phyloP scores from a whole-genome alignment of 805 yeast genomes.

The Myxozyma neotropica region DNA sequence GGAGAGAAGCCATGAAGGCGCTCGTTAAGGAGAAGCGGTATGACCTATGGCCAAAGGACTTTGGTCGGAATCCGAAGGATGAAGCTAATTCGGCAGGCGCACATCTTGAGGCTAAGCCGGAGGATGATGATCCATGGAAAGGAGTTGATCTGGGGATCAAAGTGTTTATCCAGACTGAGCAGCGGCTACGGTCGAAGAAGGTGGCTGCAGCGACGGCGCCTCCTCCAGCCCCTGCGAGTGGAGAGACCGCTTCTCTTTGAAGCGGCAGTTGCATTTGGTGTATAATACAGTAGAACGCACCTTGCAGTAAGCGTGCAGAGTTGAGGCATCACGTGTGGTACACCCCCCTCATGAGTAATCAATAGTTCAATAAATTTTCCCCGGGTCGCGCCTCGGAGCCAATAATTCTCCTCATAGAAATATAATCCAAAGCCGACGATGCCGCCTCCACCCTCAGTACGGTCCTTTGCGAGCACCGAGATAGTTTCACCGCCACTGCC shows the following conservation, averaged over 20 bases:
- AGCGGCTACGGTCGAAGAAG: conserved; percentile 48
- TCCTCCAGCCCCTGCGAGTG: background rate
- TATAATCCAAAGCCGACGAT: background rate
- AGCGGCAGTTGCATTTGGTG: background rate
- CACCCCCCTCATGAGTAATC: background rate
- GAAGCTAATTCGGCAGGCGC: conserved; percentile 30
- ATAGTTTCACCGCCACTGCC: conserved; percentile 1
- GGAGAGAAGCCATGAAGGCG: conserved; percentile 60
- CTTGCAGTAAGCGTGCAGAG: background rate
- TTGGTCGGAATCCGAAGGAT: conserved; percentile 55
- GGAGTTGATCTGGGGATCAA: conserved; percentile 74
- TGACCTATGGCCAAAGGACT: conserved; percentile 65
- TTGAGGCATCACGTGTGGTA: background rate
- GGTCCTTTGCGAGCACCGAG: conserved; percentile 8
- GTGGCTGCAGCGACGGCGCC: conserved; percentile 3
- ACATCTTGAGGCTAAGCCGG: conserved; percentile 8
- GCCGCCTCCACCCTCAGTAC: conserved; percentile 21
- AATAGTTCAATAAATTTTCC: background rate
- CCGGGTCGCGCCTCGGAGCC: conserved; percentile 9
- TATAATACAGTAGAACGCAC: no score
- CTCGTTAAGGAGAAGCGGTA: conserved; percentile 44
- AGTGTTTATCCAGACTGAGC: conserved; percentile 84
- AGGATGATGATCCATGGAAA: conserved; percentile 50
- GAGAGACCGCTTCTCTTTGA: background rate
- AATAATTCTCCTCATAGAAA: background rate